phyloP scores from a whole-genome alignment of 2,329 filamentous ascomycete species.

The Penicillium sp. region DNA sequence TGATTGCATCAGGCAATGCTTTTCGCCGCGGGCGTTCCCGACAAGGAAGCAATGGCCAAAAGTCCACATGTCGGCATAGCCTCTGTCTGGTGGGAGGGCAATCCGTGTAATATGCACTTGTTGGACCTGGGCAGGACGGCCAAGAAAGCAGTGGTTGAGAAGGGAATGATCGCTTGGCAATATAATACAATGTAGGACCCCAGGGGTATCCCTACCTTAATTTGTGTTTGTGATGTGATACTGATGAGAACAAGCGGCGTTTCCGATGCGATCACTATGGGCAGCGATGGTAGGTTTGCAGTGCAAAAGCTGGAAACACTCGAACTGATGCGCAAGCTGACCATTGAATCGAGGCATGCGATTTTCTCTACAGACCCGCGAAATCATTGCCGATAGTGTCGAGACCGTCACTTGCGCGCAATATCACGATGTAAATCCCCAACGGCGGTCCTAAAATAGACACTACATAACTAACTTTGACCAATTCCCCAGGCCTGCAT shows the following conservation, averaged over 20 bases:
- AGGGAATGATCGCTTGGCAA: constrained; percentile 91
- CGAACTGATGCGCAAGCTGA: not conserved
- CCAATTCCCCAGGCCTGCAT: constrained; percentile 62
- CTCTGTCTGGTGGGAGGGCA: constrained; percentile 96
- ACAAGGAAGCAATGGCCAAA: constrained; percentile 81
- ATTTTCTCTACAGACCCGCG: constrained; percentile 85
- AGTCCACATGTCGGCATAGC: constrained; percentile 88
- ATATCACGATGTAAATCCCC: constrained; percentile 68
- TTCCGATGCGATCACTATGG: constrained; percentile 93
- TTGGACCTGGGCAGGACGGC: constrained; percentile 85
- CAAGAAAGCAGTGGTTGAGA: constrained; percentile 76
- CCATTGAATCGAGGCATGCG: constrained; percentile 69
- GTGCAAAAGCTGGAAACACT: not conserved
- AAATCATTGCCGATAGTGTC: constrained; percentile 92
- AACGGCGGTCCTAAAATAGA: too few species aligned
- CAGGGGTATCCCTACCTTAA: too few species aligned
- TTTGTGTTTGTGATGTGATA: too few species aligned
- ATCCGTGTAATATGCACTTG: constrained; percentile 83
- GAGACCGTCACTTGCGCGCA: constrained; percentile 92
- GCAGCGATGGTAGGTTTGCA: constrained; percentile 70
- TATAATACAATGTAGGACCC: constrained; percentile 71
- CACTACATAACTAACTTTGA: too few species aligned
- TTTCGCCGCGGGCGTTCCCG: constrained; percentile 86
- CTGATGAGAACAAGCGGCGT: constrained; percentile 56
- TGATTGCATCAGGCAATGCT: constrained; percentile 73